Evolutionary conservation across 352 stramenopile genomes (phyloP).

Genomic region (Globisporangium canariense): DNA sequence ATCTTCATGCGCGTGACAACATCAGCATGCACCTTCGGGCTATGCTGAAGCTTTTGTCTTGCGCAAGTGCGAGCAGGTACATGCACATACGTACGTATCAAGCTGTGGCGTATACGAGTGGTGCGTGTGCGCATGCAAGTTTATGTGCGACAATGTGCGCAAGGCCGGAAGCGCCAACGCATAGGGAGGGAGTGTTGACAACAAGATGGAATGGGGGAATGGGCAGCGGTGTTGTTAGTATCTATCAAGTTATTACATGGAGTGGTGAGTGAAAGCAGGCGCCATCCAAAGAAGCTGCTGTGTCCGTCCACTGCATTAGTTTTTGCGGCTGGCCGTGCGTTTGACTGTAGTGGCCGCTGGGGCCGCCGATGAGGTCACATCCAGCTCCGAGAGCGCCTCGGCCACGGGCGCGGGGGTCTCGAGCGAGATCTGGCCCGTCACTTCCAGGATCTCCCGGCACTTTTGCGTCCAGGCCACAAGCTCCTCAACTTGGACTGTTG

Average conservation of each 20-base stretch:
- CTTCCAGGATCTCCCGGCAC: conserved; percentile 86
- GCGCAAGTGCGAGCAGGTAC: too few species aligned
- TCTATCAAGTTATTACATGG: conserved; percentile 16
- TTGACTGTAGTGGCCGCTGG: conserved; percentile 45
- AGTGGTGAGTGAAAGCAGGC: not conserved
- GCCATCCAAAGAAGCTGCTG: not conserved
- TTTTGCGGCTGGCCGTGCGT: conserved; percentile 68
- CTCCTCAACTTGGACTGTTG: conserved; percentile 89
- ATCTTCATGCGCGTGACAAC: too few species aligned
- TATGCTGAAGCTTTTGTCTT: too few species aligned
- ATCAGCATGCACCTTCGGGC: too few species aligned
- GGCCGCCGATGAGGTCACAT: conserved; percentile 20
- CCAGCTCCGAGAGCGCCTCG: conserved; percentile 18
- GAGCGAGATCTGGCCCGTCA: conserved; percentile 70
- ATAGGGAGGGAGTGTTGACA: not conserved
- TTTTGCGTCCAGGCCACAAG: conserved; percentile 88
- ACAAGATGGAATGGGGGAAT: not conserved
- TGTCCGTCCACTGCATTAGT: conserved; percentile 22
- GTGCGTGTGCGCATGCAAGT: not conserved
- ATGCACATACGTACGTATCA: too few species aligned
- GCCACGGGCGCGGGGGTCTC: conserved; percentile 22
- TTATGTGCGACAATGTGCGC: not conserved
- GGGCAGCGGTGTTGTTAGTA: conserved; percentile 6
- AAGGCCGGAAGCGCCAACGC: not conserved
- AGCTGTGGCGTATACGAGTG: not conserved